Percentiles rank a stretch among this genome's conserved stretches.
Evolutionary conservation across 768 basidiomycete species (phyloP).

Genomic region (Naganishia antarctica): DNA sequence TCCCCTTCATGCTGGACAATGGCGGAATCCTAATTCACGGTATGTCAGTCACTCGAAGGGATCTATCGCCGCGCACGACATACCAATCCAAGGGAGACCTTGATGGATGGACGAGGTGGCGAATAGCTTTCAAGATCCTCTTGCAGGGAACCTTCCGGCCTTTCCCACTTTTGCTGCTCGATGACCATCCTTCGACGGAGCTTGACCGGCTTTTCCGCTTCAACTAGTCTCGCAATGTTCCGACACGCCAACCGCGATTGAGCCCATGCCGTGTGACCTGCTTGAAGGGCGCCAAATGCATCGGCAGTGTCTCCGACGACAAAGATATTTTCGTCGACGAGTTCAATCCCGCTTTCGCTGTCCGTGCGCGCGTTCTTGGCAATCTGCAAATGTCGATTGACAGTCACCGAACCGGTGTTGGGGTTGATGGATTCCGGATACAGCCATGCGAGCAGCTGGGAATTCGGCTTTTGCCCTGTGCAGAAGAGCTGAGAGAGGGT

Average conservation of each 20-base stretch:
- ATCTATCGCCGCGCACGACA: slow-evolving; percentile 3
- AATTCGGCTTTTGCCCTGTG: slow-evolving; percentile 48
- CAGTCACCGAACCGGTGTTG: slow-evolving; percentile 35
- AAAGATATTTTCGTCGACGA: slow-evolving; percentile 32
- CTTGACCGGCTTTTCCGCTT: slow-evolving; percentile 24
- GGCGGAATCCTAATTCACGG: slow-evolving; percentile 22
- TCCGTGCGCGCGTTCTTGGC: neutral
- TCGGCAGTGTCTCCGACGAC: slow-evolving; percentile 49
- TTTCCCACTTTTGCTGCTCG: slow-evolving; percentile 20
- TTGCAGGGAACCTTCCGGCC: neutral
- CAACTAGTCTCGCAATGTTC: slow-evolving; percentile 37
- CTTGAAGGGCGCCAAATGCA: slow-evolving; percentile 43
- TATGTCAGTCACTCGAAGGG: too few species aligned
- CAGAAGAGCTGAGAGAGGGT: slow-evolving; percentile 36
- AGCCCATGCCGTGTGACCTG: slow-evolving; percentile 49
- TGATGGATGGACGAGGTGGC: slow-evolving; percentile 19
- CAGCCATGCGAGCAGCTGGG: slow-evolving; percentile 37
- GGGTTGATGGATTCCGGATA: slow-evolving; percentile 39
- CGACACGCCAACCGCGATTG: slow-evolving; percentile 45
- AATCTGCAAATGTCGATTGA: slow-evolving; percentile 29
- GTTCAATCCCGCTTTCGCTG: slow-evolving; percentile 6
- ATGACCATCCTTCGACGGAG: slow-evolving; percentile 25
- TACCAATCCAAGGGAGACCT: slow-evolving; percentile 28
- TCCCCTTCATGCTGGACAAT: slow-evolving; percentile 16
- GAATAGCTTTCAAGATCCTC: slow-evolving; percentile 16